Evolutionary conservation across 1,284 basidiomycete genomes (phyloP), one percentile per base, ranked within the genome.

Genomic region (Ganoderma meredithae): DNA sequence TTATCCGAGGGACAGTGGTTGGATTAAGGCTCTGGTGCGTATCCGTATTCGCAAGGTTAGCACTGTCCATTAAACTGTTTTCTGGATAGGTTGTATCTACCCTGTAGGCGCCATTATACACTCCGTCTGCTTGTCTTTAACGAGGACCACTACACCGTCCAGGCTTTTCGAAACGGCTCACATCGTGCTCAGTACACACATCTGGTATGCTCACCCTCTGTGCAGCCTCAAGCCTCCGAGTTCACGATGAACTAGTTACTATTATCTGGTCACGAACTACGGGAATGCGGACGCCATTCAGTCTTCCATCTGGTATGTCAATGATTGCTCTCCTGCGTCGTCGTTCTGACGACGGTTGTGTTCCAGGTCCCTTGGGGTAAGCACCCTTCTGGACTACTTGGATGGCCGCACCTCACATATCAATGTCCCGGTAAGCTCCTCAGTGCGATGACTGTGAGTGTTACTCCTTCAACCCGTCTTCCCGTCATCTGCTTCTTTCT

Each of bases 91-190:
- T 58, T 19, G 7, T 8, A 5, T n/a, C 19, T 58, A 58, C 36
- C 22, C 33, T 58, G 55, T 58, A 58, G 9, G 19, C 8, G 2
- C 55, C 4, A 12, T 58, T 58, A 19, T 33, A 19, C 0, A 19
- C 39, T 4, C n/a, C 39, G 4, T 39, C n/a, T 31, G 15, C 31
- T 36, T 39, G 12, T 15, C n/a, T 6, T n/a, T 47, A 31, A 31
- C 31, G 31, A 31, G 3, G 31, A 4, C 31, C 36, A 2, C 6
- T 31, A 22, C 5, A 13, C 49, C 25, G 10, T 17, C 15, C 55
- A 67, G 66, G 33, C 43, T 53, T 0, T 31, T 67, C 17, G 66
- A 67, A 40, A 67, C 66, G 1, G 53, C 63, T 31, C 66, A 67
- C 33, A 44, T 67, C 7, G 33, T 67, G 3, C 15, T 31, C 19